These are phyloP conservation scores for Sordariomycetes sp. DNA, from an alignment of 2,329 filamentous ascomycete genomes.

Conservation along the genomic window DNA sequence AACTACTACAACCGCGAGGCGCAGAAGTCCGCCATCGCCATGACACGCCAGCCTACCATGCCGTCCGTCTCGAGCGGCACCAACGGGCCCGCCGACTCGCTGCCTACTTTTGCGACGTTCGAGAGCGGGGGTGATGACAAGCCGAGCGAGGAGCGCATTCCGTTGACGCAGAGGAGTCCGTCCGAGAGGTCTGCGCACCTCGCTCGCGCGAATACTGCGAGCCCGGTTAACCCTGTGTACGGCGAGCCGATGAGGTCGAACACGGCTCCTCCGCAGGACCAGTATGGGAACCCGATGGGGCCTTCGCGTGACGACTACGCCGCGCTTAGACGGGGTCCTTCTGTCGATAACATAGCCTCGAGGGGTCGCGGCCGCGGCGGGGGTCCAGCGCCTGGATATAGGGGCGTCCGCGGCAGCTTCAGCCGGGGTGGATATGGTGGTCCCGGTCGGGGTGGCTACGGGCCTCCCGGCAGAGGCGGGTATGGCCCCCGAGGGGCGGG, in stretches of 20 bases:
- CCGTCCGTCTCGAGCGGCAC: slow-evolving; percentile 39
- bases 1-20: slow-evolving; percentile 72
- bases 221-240: slow-evolving; percentile 18
- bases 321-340: slow-evolving; percentile 27
- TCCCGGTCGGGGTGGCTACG: slow-evolving; percentile 29
- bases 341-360: slow-evolving; percentile 25
- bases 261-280: slow-evolving; percentile 34
- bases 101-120: slow-evolving; percentile 48
- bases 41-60: slow-evolving; percentile 41
- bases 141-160: slow-evolving; percentile 56
- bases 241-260: slow-evolving; percentile 20
- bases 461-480: slow-evolving; percentile 22
- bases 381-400: slow-evolving; percentile 25
- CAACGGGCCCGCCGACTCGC: slow-evolving; percentile 31
- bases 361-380: slow-evolving; percentile 40
- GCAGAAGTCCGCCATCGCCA: slow-evolving; percentile 32
- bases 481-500: slow-evolving; percentile 23
- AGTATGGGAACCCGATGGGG: slow-evolving; percentile 49
- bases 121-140: slow-evolving; percentile 42
- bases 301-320: slow-evolving; percentile 27
- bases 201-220: slow-evolving; percentile 23
- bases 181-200: slow-evolving; percentile 40
- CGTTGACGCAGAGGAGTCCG: slow-evolving; percentile 53
- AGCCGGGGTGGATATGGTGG: slow-evolving; percentile 37
- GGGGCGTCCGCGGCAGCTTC: slow-evolving; percentile 29